Base-by-base conservation (phyloP, 164 flowering plant species). In the Stephania cephalantha region DNA sequence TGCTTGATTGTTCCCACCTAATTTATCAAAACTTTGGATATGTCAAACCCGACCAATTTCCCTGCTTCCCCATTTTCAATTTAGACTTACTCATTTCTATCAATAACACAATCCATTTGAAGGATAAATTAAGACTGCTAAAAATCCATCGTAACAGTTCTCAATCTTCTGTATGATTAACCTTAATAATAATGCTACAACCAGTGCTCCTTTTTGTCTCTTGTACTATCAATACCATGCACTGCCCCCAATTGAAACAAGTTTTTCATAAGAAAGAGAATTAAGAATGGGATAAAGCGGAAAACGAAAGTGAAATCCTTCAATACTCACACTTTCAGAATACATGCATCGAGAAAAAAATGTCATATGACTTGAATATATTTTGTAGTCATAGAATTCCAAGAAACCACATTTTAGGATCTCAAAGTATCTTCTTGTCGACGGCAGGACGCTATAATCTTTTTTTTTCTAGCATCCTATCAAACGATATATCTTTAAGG, bases 371-470 rank as follows among this genome's bases (percentile, higher is more conserved):
- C 76, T 85, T 73, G 78, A 65, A 70, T 72, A 78, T 83, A 85
- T 69, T 81, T 67, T 9, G 86, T 80, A 65, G 85, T 84, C 84
- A 87, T 81, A 9, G 82, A 80, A 76, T 81, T 85, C 88, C 90
- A 87, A 42, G 90, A 80, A 80, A 87, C 78, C 71, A 79, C 83
- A 73, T 87, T 85, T 73, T 50, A 7, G 75, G 81, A 75, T 71
- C 74, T 30, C 75, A 50, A 83, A 85, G 46, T 77, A 64, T 35
- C 18, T 75, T 73, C 83, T 79, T 0, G 87, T 81, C 79, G 12
- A 76, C 82, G 55, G 75, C 75, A 11, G 79, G 85, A 79, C 11
- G 83, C 84, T 18, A 83, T 83, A 76, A 81, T 82, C 42, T 35
- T 35, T 25, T 25, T 75, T 78, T 82, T 78, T 78, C 80, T 12